Percentiles rank a stretch among this genome's conserved stretches.
phyloP scores from a whole-genome alignment of 2,329 filamentous ascomycete species.

The Leptographium galeiforme region DNA sequence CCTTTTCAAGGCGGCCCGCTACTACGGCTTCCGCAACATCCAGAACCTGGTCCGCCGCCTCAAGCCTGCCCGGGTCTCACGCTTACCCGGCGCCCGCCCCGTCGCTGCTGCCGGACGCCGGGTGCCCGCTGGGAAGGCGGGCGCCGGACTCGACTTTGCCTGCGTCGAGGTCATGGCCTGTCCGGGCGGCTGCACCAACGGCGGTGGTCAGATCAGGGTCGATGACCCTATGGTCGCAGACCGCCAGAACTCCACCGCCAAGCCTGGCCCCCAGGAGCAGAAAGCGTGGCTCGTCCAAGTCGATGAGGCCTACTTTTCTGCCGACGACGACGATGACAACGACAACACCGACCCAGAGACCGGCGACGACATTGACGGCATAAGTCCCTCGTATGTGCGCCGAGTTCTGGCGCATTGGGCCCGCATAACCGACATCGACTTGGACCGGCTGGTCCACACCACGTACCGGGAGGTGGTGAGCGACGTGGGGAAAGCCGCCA shows the following conservation, averaged over 20 bases:
- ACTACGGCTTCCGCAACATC: constrained; percentile 96
- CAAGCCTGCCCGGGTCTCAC: constrained; percentile 65
- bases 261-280: constrained; percentile 63
- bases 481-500: constrained; percentile 68
- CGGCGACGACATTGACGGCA: constrained; percentile 37
- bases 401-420: constrained; percentile 67
- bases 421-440: constrained; percentile 51
- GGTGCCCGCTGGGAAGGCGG: background rate
- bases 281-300: constrained; percentile 73
- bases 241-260: constrained; percentile 32
- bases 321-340: constrained; percentile 26
- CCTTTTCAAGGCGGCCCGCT: constrained; percentile 71
- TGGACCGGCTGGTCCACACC: constrained; percentile 66
- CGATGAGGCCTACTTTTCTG: constrained; percentile 84
- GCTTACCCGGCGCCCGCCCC: constrained; percentile 63
- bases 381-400: constrained; percentile 53
- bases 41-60: constrained; percentile 91
- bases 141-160: constrained; percentile 53
- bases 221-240: constrained; percentile 56
- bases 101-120: constrained; percentile 42
- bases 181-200: constrained; percentile 96
- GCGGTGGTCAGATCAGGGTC: constrained; percentile 86
- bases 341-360: background rate
- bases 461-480: constrained; percentile 88
- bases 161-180: constrained; percentile 99